Conservation (phyloP, 768 basidiomycete genomes). For the Tricholoma hemisulphureum region DNA sequence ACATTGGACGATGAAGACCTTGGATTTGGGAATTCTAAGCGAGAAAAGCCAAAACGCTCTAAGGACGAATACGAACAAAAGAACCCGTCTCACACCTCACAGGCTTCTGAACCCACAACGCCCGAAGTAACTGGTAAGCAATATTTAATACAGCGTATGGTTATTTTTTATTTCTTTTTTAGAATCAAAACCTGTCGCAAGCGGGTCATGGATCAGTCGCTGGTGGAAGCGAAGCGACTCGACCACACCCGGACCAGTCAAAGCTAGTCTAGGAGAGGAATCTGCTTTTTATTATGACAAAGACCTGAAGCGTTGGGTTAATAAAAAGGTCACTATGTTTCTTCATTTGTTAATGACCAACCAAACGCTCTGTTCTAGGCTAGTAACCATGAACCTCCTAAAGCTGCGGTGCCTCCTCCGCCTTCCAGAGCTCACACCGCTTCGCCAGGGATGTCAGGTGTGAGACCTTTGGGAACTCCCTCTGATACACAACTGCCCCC, state of each 20-base stretch:
- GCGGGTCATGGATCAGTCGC: constrained; percentile 76
- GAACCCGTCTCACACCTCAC: constrained; percentile 5
- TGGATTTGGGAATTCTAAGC: constrained; percentile 79
- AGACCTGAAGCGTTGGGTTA: constrained; percentile 95
- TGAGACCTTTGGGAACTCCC: constrained; percentile 27
- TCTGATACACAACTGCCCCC: constrained; percentile 38
- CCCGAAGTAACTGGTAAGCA: constrained; percentile 27
- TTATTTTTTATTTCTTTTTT: not conserved
- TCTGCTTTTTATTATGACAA: constrained; percentile 90
- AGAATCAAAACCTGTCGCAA: constrained; percentile 23
- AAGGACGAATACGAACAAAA: constrained; percentile 25
- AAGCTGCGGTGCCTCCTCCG: constrained; percentile 60
- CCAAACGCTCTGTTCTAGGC: constrained; percentile 40
- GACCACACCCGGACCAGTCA: constrained; percentile 62
- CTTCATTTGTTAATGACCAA: constrained; percentile 1
- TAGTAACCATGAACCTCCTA: constrained; percentile 52
- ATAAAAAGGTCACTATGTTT: constrained; percentile 68
- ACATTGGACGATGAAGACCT: constrained; percentile 75
- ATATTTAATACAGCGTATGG: not conserved
- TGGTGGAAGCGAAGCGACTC: constrained; percentile 73
- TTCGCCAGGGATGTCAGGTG: constrained; percentile 62
- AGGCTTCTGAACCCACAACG: constrained; percentile 9
- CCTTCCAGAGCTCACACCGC: constrained; percentile 85
- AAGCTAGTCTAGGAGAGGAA: constrained; percentile 91
- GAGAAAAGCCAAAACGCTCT: constrained; percentile 33